A percentile compares a stretch with the other conserved stretches of the same genome.
These are phyloP conservation scores for Gossypium rotundifolium DNA, from an alignment of 345 rosid genomes.

Conservation along the genomic window DNA sequence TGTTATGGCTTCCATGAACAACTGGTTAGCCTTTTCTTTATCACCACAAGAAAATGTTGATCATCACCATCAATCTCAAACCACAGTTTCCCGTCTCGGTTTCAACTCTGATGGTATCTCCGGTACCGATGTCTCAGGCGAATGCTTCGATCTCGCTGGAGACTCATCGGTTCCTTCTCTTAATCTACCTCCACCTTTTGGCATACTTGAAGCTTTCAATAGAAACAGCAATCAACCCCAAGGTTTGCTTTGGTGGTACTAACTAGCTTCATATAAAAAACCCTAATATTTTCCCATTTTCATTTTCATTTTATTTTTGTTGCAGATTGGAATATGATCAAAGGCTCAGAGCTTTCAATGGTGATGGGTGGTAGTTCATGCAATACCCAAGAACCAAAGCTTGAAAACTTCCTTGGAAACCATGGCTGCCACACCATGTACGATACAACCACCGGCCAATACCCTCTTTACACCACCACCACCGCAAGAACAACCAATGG, in stretches of 20 bases:
- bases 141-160: constrained; percentile 41
- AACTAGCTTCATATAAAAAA: no score
- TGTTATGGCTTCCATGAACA: constrained; percentile 35
- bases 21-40: constrained; percentile 82
- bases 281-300: no score
- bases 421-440: constrained; percentile 28
- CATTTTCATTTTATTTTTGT: not conserved
- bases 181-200: constrained; percentile 43
- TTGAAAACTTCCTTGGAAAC: constrained; percentile 72
- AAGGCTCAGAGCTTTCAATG: constrained; percentile 30
- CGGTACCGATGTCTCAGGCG: constrained; percentile 37
- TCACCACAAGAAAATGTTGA: constrained; percentile 51
- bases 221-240: constrained; percentile 47
- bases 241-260: constrained; percentile 26
- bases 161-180: constrained; percentile 36
- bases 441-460: constrained; percentile 21
- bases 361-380: constrained; percentile 31
- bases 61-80: constrained; percentile 24
- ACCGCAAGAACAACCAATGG: not conserved
- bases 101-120: constrained; percentile 35
- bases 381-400: constrained; percentile 50
- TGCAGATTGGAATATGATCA: constrained; percentile 67
- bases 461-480: not conserved
- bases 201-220: constrained; percentile 56
- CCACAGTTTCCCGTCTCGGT: constrained; percentile 15